These are phyloP conservation scores for Vaccinium myrtillus DNA, from an alignment of 148 eudicot genomes.

Conservation along the genomic window DNA sequence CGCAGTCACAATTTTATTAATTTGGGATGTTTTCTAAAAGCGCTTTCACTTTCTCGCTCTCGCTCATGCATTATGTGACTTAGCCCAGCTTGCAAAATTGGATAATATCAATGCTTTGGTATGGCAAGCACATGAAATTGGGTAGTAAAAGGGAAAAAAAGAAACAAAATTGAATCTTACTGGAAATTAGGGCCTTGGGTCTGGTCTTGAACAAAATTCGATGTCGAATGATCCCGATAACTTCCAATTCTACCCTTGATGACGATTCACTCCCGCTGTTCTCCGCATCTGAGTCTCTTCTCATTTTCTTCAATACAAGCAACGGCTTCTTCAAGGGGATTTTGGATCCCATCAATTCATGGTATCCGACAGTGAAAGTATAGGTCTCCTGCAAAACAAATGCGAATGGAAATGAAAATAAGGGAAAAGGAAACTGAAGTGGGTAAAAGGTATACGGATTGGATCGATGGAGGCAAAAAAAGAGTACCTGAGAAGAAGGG, in stretches of 20 bases:
- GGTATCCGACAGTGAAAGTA: conserved; percentile 87
- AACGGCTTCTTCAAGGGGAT: conserved; percentile 84
- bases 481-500: conserved; percentile 66
- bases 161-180: conserved; percentile 28
- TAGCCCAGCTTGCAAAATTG: not conserved
- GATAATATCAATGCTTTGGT: not conserved
- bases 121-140: not conserved
- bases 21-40: not conserved
- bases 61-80: not conserved
- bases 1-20: not conserved
- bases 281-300: conserved; percentile 30
- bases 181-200: conserved; percentile 80
- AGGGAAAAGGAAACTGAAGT: not conserved
- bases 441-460: not conserved
- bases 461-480: not conserved
- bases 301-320: conserved; percentile 72
- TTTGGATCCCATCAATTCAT: conserved; percentile 81
- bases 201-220: conserved; percentile 87
- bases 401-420: not conserved
- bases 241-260: conserved; percentile 60
- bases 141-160: not conserved
- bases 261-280: conserved; percentile 21
- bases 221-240: conserved; percentile 75
- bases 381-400: conserved; percentile 54
- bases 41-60: not conserved